Base-by-base conservation (phyloP, 2,329 filamentous ascomycete genomes). In the Botrytis fabae region DNA sequence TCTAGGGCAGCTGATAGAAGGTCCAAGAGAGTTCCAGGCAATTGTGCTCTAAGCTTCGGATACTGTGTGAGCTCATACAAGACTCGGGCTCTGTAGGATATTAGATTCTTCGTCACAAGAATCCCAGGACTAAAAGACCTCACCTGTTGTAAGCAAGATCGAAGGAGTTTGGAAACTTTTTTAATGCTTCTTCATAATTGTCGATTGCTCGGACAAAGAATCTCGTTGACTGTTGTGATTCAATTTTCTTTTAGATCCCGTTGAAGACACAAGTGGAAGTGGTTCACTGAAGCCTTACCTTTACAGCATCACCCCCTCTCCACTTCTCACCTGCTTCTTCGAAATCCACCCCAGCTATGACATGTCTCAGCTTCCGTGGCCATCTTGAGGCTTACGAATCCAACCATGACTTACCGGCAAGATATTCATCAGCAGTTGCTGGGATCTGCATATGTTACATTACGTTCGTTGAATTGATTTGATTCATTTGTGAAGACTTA, bases 141-240 rank as follows among this genome's bases (percentile, higher is more conserved):
- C 81, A 91, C 88, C 92, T 93, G 81, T 93, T 93, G 80, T 93
- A 93, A 18, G 91, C 91, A 51, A 93, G 84, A 81, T 93, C 92
- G 81, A 93, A 91, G 32, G 86, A 89, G 16, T 80, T 79, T 2
- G 91, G 89, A 79, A 89, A 90, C 74, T 84, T 88, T 66, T 83
- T 82, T 46, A 93, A 79, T 20, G 90, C 92, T 70, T 88, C 85
- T 75, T 89, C 86, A 78, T 93, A 94, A 62, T 86, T 85, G 69
- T 91, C 86, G 70, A 93, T 86, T 20, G 92, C 91, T 75, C 90
- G 85, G 75, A 89, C 85, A 79, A 88, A 90, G 76, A 89, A 89
- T 64, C 84, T 79, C 69, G 83, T 77, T 0, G 83, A 83, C 79
- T 82, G 71, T 14, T 51, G 46, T 44, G 46, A 40, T 35, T 44